Conservation (phyloP, 2,329 filamentous ascomycete genomes). For the Neonectria coccinea region DNA sequence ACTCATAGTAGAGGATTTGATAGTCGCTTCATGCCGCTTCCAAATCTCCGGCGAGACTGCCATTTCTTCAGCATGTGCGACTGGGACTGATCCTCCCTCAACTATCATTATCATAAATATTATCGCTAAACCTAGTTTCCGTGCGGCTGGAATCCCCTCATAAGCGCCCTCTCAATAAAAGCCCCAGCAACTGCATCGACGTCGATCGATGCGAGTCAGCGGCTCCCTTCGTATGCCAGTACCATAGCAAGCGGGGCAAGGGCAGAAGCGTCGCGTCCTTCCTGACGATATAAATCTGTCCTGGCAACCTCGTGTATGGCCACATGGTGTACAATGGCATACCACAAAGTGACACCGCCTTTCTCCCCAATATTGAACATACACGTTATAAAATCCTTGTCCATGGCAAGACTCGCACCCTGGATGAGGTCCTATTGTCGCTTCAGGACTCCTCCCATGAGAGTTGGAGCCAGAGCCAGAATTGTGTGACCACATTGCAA, state of each 20-base stretch:
- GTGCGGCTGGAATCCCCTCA: not conserved
- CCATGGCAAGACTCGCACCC: not conserved
- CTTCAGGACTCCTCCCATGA: not conserved
- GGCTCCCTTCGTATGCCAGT: not conserved
- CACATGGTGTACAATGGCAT: not conserved
- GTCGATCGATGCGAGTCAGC: not conserved
- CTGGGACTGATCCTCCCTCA: too few relatives aligned
- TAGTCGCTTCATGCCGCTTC: too few relatives aligned
- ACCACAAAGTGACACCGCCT: not conserved
- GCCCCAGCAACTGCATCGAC: not conserved
- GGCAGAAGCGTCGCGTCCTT: not conserved
- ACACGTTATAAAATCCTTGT: not conserved
- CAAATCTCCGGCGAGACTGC: too few relatives aligned
- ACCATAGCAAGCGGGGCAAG: not conserved
- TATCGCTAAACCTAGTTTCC: not conserved
- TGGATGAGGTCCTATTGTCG: not conserved
- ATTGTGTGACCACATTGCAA: not conserved
- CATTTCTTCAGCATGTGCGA: too few relatives aligned
- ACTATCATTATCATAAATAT: too few relatives aligned
- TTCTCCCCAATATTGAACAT: not conserved
- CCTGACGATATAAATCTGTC: not conserved
- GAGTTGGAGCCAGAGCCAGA: not conserved
- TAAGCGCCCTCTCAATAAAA: not conserved
- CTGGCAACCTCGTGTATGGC: constrained; percentile 1
- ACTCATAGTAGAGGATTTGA: too few relatives aligned